Base-by-base conservation (phyloP, 352 stramenopile species). In the Phytopythium cucurbitacearum region DNA sequence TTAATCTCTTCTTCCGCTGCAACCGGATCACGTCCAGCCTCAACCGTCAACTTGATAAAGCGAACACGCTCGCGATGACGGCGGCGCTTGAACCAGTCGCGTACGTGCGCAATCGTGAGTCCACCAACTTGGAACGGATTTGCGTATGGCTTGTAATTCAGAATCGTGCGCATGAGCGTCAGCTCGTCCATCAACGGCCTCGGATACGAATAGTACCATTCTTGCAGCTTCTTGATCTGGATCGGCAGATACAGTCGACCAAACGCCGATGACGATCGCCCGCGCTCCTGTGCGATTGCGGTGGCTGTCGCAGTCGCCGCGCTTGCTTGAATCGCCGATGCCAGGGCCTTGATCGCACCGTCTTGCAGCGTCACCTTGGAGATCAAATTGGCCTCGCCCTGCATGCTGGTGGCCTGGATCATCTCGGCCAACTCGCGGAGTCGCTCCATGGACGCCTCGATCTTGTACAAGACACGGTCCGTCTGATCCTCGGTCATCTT, bases 11-110 rank as follows among this genome's bases (percentile, higher is more conserved):
- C 83, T 54, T 90, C 83, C 1, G 83, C 77, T 34, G 74, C 76
- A 44, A 68, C 64, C 0, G 76, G 46, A 51, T 88, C 77, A 7
- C 77, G 66, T 7, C 80, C 80, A 16, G 64, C 71, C 64, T 94
- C 83, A 15, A 90, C 51, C 6, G 77, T 76, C 32, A 90, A 59
- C 64, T 89, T 89, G 5, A 91, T 67, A 37, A 86, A 89, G 16
- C 80, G 80, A 58, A 91, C 73, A 15, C 80, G 78, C 47, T 94
- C 83, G n/a, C 83, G 78, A 48, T 82, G 82, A 32, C 83, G 80
- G 34, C 83, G 80, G 2, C 80, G 80, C 64, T 94, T 90, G 62
- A 94, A 94, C 83, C 83, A 94, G 65, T 94, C 83, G 5, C 83
- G 78, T 13, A 94, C 75, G 40, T 91, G 78, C 5, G 72, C 64